Base-by-base conservation (phyloP, 1,284 basidiomycete genomes). In the Marasmius sp. region DNA sequence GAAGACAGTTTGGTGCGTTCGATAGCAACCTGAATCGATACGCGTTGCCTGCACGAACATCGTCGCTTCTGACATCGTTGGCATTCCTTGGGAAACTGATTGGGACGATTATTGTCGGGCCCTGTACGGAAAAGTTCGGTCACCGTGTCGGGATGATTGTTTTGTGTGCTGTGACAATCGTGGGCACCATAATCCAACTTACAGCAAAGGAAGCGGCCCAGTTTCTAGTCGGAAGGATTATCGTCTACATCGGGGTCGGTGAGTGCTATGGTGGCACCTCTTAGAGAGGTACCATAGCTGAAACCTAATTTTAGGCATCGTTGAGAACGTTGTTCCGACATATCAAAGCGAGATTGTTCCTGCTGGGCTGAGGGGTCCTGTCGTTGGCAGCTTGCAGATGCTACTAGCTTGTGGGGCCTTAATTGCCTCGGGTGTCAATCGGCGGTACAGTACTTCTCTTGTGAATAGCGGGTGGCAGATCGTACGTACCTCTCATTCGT, bases 281-380 rank as follows among this genome's bases (percentile, higher is more conserved):
- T 18, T 6, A 6, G 48, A 16, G 48, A 11, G 10, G 27, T 49
- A n/a, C 48, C 6, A 18, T 1, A 6, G 18, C 11, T 20, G 10
- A 11, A 11, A 12, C 18, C 10, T 3, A 49, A 49, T 3, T 16
- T 6, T 49, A 49, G 48, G 61, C 14, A 60, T 63, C 16, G 58
- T 57, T 3, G 58, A 63, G 41, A 63, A 59, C 33, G 61, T 62
- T 8, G 61, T 62, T 14, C 61, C 58, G 57, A 60, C 61, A 27
- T 63, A 62, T 43, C 61, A 62, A 41, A 62, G 61, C 34, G 61
- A 62, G 43, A 62, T 62, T 7, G 56, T 54, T 14, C 61, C 61
- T 18, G 57, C 61, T 9, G 50, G 57, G 12, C 38, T 57, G 10
- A 45, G 61, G 47, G 61, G 61, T 22, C 57, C 57, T 37, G 48